Percentiles rank a stretch among this genome's conserved stretches.
Conservation (phyloP, 208 protist genomes). For the Wallacemonas sp. region DNA sequence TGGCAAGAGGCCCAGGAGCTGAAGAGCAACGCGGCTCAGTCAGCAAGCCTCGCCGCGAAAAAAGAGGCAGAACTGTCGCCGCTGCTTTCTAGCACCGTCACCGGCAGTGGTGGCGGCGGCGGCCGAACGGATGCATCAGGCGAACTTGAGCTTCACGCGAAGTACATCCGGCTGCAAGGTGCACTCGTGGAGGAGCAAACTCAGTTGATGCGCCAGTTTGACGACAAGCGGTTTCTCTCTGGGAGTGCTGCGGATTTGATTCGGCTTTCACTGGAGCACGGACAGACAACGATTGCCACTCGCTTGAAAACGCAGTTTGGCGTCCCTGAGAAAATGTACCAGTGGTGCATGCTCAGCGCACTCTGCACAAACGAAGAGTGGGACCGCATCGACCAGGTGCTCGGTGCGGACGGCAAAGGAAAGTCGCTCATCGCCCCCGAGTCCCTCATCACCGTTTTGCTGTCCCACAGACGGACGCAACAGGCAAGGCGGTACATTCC, state of each 20-base stretch:
- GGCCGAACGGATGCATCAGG: not conserved
- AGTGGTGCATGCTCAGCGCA: conserved; percentile 69
- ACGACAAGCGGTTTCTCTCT: conserved; percentile 76
- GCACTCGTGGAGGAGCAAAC: conserved; percentile 64
- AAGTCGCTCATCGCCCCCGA: conserved; percentile 53
- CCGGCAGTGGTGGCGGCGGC: conserved; percentile 4
- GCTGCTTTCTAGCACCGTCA: not conserved
- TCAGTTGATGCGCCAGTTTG: conserved; percentile 56
- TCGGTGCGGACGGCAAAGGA: conserved; percentile 32
- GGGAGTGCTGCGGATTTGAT: conserved; percentile 67
- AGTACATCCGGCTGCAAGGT: conserved; percentile 19
- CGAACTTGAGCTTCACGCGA: conserved; percentile 14
- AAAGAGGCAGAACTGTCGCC: conserved; percentile 9
- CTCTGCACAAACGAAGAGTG: conserved; percentile 64
- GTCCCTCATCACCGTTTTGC: conserved; percentile 56
- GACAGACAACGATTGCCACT: conserved; percentile 41
- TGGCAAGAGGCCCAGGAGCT: conserved; percentile 14
- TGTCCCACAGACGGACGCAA: conserved; percentile 51
- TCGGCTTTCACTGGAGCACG: conserved; percentile 61
- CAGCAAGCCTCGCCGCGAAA: conserved; percentile 18
- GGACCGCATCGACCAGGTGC: conserved; percentile 69
- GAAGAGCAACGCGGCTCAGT: conserved; percentile 15
- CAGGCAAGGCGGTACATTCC: conserved; percentile 77
- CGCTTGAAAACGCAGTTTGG: conserved; percentile 59
- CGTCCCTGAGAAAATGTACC: conserved; percentile 76